Evolutionary conservation across 805 yeast species (phyloP).

Genomic region (Candida pini): DNA sequence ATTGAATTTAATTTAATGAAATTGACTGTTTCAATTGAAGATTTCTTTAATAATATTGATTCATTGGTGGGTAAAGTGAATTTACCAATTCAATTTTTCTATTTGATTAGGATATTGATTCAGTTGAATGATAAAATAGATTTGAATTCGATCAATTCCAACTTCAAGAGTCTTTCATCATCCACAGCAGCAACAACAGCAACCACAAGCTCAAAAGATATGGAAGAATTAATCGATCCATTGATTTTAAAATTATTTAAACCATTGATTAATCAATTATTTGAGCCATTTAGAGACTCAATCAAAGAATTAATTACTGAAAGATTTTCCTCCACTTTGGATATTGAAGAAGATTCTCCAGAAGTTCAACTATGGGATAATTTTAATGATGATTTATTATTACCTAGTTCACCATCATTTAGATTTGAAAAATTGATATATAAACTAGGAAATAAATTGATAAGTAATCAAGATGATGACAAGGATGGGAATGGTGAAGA

Average conservation of each 20-base stretch:
- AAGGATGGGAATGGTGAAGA: conserved; percentile 16
- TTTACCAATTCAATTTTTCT: conserved; percentile 17
- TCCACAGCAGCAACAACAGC: neutral
- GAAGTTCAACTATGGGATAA: conserved; percentile 18
- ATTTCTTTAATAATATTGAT: conserved; percentile 13
- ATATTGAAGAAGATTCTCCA: conserved; percentile 7
- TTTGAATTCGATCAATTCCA: conserved; percentile 10
- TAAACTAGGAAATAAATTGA: conserved; percentile 12
- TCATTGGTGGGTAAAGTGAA: neutral
- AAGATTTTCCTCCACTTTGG: conserved; percentile 6
- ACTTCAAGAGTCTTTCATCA: conserved; percentile 6
- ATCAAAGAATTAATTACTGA: conserved; percentile 5
- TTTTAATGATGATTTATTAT: neutral
- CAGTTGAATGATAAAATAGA: conserved; percentile 20
- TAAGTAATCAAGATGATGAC: conserved; percentile 6
- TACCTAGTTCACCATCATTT: conserved; percentile 21
- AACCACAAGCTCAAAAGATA: conserved; percentile 2
- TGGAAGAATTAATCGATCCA: conserved; percentile 11
- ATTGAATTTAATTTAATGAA: conserved; percentile 8
- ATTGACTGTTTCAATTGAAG: conserved; percentile 13
- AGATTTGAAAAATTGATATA: conserved; percentile 18
- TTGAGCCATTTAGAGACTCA: conserved; percentile 6
- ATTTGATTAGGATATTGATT: conserved; percentile 20
- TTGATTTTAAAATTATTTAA: conserved; percentile 9
- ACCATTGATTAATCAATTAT: conserved; percentile 7